Percentiles rank a stretch among this genome's conserved stretches.
Conservation (phyloP, 1,284 basidiomycete genomes). For the Agaricales sp. region DNA sequence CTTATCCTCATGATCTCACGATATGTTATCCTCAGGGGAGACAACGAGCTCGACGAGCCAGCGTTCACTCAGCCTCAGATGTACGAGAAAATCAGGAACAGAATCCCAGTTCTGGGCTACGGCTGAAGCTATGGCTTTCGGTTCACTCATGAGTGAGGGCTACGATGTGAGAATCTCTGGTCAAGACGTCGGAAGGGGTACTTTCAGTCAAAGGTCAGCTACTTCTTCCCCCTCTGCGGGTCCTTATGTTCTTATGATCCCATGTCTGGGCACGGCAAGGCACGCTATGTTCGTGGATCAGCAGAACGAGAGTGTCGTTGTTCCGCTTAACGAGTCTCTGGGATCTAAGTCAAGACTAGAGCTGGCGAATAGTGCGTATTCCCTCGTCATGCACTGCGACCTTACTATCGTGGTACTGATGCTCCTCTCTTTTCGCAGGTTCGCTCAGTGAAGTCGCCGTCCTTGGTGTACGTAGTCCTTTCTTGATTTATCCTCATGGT, state of each 20-base stretch:
- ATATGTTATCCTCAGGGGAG: conserved; percentile 26
- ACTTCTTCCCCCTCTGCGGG: conserved; percentile 18
- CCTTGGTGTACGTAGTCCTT: conserved; percentile 49
- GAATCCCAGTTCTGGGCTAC: conserved; percentile 79
- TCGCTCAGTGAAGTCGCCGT: conserved; percentile 83
- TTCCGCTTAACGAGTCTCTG: conserved; percentile 66
- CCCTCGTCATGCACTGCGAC: too few relatives aligned
- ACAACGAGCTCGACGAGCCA: conserved; percentile 89
- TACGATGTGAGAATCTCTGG: conserved; percentile 79
- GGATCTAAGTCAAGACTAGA: conserved; percentile 65
- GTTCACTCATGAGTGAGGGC: conserved; percentile 71
- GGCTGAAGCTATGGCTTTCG: conserved; percentile 83
- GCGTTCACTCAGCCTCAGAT: conserved; percentile 84
- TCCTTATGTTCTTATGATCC: background rate
- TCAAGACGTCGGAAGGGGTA: conserved; percentile 85
- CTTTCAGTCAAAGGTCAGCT: conserved; percentile 71
- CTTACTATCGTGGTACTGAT: background rate
- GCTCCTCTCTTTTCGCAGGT: conserved; percentile 30
- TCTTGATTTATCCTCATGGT: background rate
- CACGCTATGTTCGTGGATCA: conserved; percentile 91
- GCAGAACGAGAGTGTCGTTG: conserved; percentile 63
- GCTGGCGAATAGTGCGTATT: conserved; percentile 69
- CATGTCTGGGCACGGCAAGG: background rate
- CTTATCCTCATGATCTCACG: conserved; percentile 1
- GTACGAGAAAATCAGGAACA: conserved; percentile 75